Base-by-base conservation (phyloP, 371 early-diverging fungal genomes). In the Zychaea mexicana region DNA sequence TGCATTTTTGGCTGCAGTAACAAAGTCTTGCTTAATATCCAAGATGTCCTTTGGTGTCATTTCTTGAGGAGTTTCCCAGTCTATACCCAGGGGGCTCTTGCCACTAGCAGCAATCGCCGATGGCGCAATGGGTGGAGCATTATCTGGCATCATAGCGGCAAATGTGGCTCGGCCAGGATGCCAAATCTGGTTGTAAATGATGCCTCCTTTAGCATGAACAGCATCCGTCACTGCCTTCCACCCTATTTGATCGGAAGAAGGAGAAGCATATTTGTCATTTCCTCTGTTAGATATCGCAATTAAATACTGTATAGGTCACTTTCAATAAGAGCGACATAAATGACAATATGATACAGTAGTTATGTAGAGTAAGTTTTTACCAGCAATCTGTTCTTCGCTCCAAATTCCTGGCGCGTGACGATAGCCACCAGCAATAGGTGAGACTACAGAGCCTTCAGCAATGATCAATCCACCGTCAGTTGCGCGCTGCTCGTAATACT, bases 401-500 rank as follows among this genome's bases (percentile, higher is more conserved):
- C 77, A 79, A 31, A 85, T 79, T 12, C 82, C 83, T 17, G 83
- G 83, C 36, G 66, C 69, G 30, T 62, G 70, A 17, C 62, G 65
- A 49, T 67, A 71, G 10, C 68, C 67, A 31, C 75, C 74, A 13
- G 81, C 82, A 15, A 62, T 65, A 30, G 76, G 76, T 30, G 68
- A 58, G 52, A 82, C 75, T 15, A 78, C 57, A 2, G 85, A 81
- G 2, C 78, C 88, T 69, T 88, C 90, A 17, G 84, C 70, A 30
- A 90, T 77, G 30, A 87, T 54, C 6, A 90, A 64, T 22, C 86
- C 87, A 33, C 85, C 86, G 9, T 30, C 15, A 15, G 77, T 73
- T 1, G 86, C 80, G 46, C 90, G 77, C 68, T 90, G 88, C 3
- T 42, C 67, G 60, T 88, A 90, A 61, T 88, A 85, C 52, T 82